A percentile compares a stretch with the other conserved stretches of the same genome.
These are phyloP conservation scores for Verticillium albo-atrum DNA, from an alignment of 2,329 filamentous ascomycete genomes.

Conservation along the genomic window DNA sequence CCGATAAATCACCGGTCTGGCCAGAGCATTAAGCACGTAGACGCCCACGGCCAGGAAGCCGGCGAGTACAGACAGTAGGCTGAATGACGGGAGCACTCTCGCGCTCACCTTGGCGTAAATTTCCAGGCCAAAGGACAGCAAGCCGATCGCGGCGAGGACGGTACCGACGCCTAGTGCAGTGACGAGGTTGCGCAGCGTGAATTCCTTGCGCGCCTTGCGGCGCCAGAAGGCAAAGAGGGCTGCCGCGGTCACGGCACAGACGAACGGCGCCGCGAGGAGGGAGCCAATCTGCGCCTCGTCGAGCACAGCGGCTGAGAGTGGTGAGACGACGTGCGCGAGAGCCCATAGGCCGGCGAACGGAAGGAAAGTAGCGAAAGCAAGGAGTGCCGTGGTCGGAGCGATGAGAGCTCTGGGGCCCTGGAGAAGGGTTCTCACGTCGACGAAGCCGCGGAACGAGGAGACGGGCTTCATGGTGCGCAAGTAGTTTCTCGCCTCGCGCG, in stretches of 20 bases:
- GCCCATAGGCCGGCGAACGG: constrained; percentile 44
- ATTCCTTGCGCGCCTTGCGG: constrained; percentile 17
- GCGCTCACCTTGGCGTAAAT: no score
- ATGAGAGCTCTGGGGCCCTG: constrained; percentile 42
- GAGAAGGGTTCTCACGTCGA: constrained; percentile 27
- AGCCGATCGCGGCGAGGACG: constrained; percentile 32
- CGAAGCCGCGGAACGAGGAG: constrained; percentile 25
- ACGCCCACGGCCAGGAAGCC: constrained; percentile 41
- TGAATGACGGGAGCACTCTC: constrained; percentile 30
- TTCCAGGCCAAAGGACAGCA: constrained; percentile 43
- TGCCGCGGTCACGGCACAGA: constrained; percentile 30
- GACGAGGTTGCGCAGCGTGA: constrained; percentile 23
- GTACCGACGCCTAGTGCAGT: constrained; percentile 31
- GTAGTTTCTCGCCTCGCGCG: constrained; percentile 29
- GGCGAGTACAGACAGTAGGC: constrained; percentile 39
- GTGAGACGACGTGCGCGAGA: constrained; percentile 37
- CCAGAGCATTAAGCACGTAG: constrained; percentile 33
- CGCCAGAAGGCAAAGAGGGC: constrained; percentile 26
- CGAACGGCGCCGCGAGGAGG: constrained; percentile 39
- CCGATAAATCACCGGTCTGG: constrained; percentile 36
- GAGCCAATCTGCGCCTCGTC: constrained; percentile 34
- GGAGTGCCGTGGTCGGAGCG: constrained; percentile 44
- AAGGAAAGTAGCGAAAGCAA: constrained; percentile 39
- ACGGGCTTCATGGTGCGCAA: constrained; percentile 32
- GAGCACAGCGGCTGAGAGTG: constrained; percentile 39